Percentiles rank a stretch among this genome's conserved stretches.
phyloP scores from a whole-genome alignment of 1,139 yeast genomes.

The Magnusiomyces ingens region DNA sequence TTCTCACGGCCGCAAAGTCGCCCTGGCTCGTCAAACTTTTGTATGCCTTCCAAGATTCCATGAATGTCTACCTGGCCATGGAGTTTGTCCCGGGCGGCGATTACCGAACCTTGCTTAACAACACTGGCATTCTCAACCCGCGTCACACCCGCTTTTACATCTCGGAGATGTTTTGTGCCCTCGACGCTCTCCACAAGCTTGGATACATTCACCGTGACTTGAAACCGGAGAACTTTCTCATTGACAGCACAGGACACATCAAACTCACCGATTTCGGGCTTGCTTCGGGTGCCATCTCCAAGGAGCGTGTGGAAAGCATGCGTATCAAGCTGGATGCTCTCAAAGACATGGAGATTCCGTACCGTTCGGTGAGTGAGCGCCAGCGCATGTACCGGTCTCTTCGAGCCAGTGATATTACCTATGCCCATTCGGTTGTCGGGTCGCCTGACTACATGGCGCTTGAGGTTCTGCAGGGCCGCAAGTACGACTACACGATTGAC shows the following conservation, averaged over 20 bases:
- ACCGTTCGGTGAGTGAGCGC: slow-evolving; percentile 76
- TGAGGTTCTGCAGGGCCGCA: slow-evolving; percentile 90
- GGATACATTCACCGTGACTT: slow-evolving; percentile 97
- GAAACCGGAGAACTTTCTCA: slow-evolving; percentile 94
- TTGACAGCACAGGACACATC: slow-evolving; percentile 91
- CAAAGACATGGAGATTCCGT: slow-evolving; percentile 55
- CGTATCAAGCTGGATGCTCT: slow-evolving; percentile 75
- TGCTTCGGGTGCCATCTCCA: slow-evolving; percentile 93
- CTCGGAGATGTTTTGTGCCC: slow-evolving; percentile 93
- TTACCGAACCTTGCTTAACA: slow-evolving; percentile 86
- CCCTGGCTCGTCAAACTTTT: slow-evolving; percentile 93
- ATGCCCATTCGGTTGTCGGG: slow-evolving; percentile 94
- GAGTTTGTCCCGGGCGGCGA: slow-evolving; percentile 99
- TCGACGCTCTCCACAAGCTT: slow-evolving; percentile 85
- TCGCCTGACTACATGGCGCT: slow-evolving; percentile 99
- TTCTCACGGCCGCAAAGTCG: slow-evolving; percentile 85
- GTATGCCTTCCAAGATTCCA: slow-evolving; percentile 92
- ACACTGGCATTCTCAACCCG: slow-evolving; percentile 87
- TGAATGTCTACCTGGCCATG: slow-evolving; percentile 92
- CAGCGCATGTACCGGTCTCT: slow-evolving; percentile 75
- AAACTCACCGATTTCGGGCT: slow-evolving; percentile 96
- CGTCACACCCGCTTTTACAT: slow-evolving; percentile 94
- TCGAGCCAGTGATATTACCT: slow-evolving; percentile 58
- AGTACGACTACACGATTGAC: slow-evolving; percentile 93
- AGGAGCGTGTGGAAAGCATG: slow-evolving; percentile 91